Percentiles rank a stretch among this genome's conserved stretches.
Conservation (phyloP, 345 rosid genomes). For the Trapa bicornis region DNA sequence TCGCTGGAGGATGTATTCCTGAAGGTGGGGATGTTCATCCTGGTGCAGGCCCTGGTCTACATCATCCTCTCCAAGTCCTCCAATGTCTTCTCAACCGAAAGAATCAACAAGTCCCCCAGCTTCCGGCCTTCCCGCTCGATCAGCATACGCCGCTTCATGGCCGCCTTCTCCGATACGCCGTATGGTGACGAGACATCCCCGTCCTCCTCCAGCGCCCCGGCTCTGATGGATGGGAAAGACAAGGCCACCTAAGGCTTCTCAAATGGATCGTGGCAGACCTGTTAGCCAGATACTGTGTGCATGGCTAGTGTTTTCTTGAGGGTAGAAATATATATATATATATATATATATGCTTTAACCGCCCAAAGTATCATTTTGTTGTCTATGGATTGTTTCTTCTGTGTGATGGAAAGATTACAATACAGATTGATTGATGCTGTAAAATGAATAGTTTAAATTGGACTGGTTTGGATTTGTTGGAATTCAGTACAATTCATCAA, state of each 20-base stretch:
- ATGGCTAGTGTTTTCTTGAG: too few species aligned
- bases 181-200: conserved; percentile 21
- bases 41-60: conserved; percentile 44
- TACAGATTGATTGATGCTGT: too few species aligned
- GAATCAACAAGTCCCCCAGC: conserved; percentile 23
- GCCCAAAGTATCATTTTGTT: too few species aligned
- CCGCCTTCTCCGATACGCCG: conserved; percentile 34
- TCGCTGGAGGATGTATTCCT: conserved; percentile 15
- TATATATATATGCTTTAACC: too few species aligned
- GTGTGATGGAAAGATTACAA: too few species aligned
- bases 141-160: conserved; percentile 38
- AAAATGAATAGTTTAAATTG: too few species aligned
- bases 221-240: neutral
- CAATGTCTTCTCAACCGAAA: conserved; percentile 29
- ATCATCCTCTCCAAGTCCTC: conserved; percentile 38
- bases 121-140: conserved; percentile 36
- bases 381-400: too few species aligned
- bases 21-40: conserved; percentile 26
- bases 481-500: too few species aligned
- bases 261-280: too few species aligned
- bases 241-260: neutral
- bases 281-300: too few species aligned
- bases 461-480: too few species aligned
- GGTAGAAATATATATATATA: too few species aligned
- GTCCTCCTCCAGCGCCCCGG: conserved; percentile 10